These are phyloP conservation scores for Crithidia brevicula DNA, from an alignment of 208 protist genomes.

Conservation along the genomic window DNA sequence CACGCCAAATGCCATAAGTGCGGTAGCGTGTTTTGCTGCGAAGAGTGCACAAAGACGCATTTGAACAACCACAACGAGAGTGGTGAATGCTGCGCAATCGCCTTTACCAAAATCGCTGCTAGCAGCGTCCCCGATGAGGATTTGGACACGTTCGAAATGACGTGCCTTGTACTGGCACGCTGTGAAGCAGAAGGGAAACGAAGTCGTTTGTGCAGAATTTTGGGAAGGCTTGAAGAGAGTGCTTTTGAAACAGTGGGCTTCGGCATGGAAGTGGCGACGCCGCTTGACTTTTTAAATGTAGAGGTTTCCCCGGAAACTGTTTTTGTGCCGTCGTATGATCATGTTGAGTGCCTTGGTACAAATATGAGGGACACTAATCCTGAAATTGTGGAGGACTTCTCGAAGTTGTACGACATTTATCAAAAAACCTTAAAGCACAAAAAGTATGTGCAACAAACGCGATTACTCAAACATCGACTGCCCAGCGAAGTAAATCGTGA, in stretches of 20 bases:
- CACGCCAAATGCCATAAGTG: slow-evolving; percentile 20
- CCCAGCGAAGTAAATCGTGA: slow-evolving; percentile 24
- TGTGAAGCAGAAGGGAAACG: slow-evolving; percentile 35
- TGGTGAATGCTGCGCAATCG: slow-evolving; percentile 36
- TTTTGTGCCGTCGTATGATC: slow-evolving; percentile 22
- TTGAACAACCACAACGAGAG: background rate
- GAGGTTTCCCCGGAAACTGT: background rate
- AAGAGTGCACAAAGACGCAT: slow-evolving; percentile 24
- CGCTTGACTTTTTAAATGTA: slow-evolving; percentile 26
- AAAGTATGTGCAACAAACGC: slow-evolving; percentile 17
- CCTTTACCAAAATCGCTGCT: slow-evolving; percentile 16
- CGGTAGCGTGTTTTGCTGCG: slow-evolving; percentile 22
- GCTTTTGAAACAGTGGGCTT: slow-evolving; percentile 36
- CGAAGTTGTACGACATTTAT: slow-evolving; percentile 28
- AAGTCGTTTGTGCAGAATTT: background rate
- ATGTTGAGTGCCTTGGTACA: slow-evolving; percentile 42
- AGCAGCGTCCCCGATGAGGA: slow-evolving; percentile 30
- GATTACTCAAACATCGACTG: slow-evolving; percentile 1
- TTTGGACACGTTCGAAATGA: slow-evolving; percentile 38
- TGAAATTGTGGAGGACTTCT: slow-evolving; percentile 38
- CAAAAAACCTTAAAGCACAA: slow-evolving; percentile 13
- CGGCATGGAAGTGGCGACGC: slow-evolving; percentile 9
- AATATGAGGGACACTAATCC: slow-evolving; percentile 27
- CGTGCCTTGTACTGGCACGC: slow-evolving; percentile 19
- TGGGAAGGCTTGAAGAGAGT: no score